A percentile compares a stretch with the other conserved stretches of the same genome.
phyloP scores from a whole-genome alignment of 2,329 filamentous ascomycete genomes.

The Apiospora malaysiana region DNA sequence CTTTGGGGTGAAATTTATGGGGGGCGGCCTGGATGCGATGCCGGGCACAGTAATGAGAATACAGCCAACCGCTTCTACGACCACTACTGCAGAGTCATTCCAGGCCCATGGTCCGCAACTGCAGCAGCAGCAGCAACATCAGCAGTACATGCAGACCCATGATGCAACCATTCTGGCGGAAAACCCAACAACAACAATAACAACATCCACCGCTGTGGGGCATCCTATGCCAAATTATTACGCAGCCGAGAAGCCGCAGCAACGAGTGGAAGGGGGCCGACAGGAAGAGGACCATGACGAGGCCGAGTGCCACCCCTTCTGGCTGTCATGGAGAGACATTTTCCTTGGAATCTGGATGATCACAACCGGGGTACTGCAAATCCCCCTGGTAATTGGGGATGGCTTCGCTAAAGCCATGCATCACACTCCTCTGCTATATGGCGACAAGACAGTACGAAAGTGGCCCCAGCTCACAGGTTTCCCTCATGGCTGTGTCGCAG shows the following conservation, averaged over 20 bases:
- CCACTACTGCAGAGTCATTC: background rate
- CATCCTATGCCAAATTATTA: background rate
- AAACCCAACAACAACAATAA: background rate
- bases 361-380: background rate
- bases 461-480: background rate
- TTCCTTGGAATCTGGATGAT: background rate
- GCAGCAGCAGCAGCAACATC: background rate
- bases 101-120: background rate
- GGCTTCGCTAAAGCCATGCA: background rate
- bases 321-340: background rate
- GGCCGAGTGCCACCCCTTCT: background rate
- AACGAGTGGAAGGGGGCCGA: background rate
- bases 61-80: background rate
- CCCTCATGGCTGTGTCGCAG: background rate
- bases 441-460: constrained; percentile 1
- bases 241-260: background rate
- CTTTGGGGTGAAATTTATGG: constrained; percentile 6
- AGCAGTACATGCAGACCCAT: background rate
- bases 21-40: constrained; percentile 3
- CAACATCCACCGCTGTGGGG: background rate
- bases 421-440: background rate
- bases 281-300: background rate
- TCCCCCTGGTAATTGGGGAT: background rate
- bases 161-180: background rate
- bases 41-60: background rate